Conservation (phyloP, 1,139 yeast genomes). For the Blastobotrys persicus region DNA sequence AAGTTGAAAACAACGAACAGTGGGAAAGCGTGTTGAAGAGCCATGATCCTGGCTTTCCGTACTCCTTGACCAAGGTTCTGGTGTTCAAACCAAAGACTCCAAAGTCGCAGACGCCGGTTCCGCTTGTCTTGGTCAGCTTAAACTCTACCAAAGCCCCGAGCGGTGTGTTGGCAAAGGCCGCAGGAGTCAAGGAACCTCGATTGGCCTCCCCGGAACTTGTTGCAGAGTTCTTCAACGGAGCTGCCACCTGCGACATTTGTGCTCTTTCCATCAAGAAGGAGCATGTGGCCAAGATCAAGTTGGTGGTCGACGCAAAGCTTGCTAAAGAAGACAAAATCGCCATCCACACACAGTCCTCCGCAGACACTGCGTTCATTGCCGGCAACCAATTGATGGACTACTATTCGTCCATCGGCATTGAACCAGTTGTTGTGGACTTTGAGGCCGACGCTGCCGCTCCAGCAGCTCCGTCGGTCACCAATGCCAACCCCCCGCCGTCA, state of each 20-base stretch:
- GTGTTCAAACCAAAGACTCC: constrained; percentile 93
- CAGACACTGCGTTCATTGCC: constrained; percentile 52
- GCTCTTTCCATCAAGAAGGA: constrained; percentile 30
- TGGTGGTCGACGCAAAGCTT: constrained; percentile 63
- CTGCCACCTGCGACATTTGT: constrained; percentile 50
- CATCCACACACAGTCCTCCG: constrained; percentile 57
- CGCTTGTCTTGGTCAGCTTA: constrained; percentile 77
- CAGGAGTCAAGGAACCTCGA: constrained; percentile 80
- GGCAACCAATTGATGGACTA: constrained; percentile 53
- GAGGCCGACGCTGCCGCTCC: constrained; percentile 46
- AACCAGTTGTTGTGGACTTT: constrained; percentile 66
- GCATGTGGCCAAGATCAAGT: constrained; percentile 49
- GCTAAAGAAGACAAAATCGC: constrained; percentile 45
- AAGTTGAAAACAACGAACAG: constrained; percentile 28
- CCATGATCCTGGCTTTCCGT: constrained; percentile 20
- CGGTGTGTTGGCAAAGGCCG: constrained; percentile 59
- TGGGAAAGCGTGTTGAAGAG: constrained; percentile 29
- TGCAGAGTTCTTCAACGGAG: constrained; percentile 57
- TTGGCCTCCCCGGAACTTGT: constrained; percentile 81
- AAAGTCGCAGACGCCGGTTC: constrained; percentile 76
- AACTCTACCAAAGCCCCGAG: constrained; percentile 67
- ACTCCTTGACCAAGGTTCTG: constrained; percentile 56
- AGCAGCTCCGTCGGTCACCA: constrained; percentile 37
- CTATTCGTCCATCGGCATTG: constrained; percentile 58
- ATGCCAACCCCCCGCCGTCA: constrained; percentile 28